Conservation (phyloP, 345 rosid species). For the Hypericum androsaemum region DNA sequence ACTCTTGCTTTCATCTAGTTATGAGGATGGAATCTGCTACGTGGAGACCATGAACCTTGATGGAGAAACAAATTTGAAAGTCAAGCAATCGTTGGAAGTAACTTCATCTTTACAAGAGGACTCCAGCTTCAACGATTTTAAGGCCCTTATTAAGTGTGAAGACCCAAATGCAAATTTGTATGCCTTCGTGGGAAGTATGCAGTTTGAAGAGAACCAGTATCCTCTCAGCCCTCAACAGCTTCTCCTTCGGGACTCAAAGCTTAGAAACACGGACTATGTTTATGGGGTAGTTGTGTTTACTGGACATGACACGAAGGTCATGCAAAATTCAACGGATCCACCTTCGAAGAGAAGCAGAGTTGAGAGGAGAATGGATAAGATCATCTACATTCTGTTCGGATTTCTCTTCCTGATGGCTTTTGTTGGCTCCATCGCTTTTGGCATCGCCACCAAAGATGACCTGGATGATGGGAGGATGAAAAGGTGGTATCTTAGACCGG, state of each 20-base stretch:
- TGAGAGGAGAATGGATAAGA: conserved; percentile 74
- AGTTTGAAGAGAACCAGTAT: conserved; percentile 46
- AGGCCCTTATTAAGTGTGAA: conserved; percentile 69
- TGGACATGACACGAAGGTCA: conserved; percentile 83
- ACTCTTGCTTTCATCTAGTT: conserved; percentile 68
- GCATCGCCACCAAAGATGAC: conserved; percentile 63
- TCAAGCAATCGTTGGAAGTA: conserved; percentile 61
- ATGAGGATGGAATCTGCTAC: conserved; percentile 87
- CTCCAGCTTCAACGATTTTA: conserved; percentile 51
- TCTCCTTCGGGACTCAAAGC: conserved; percentile 81
- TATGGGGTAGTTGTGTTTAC: conserved; percentile 84
- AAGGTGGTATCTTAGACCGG: conserved; percentile 97
- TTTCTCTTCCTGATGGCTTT: conserved; percentile 51
- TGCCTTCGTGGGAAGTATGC: conserved; percentile 68
- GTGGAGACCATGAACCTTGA: conserved; percentile 95
- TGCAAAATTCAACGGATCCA: conserved; percentile 83
- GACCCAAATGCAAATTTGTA: conserved; percentile 91
- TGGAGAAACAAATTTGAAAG: conserved; percentile 90
- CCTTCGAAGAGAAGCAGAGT: conserved; percentile 93
- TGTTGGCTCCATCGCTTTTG: conserved; percentile 65
- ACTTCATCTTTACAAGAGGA: conserved; percentile 56
- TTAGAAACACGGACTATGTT: conserved; percentile 76
- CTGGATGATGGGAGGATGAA: conserved; percentile 52
- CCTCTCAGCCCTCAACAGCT: conserved; percentile 88
- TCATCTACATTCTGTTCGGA: conserved; percentile 61